Percentiles rank a stretch among this genome's conserved stretches.
These are phyloP conservation scores for Chlorella sp. DNA, from an alignment of 139 green algal species.

Conservation along the genomic window DNA sequence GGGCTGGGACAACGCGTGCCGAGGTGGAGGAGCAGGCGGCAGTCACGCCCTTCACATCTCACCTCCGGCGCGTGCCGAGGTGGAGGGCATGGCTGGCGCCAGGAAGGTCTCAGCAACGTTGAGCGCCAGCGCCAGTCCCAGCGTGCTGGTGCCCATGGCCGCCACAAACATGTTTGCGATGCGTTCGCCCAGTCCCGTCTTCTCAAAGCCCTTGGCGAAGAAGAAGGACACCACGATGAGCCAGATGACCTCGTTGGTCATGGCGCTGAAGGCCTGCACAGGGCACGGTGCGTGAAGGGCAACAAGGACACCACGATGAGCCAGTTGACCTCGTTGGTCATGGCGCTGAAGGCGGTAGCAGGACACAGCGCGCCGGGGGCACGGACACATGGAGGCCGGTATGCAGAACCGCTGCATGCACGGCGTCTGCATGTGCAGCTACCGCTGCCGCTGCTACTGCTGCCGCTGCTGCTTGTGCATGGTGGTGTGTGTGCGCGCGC, in stretches of 20 bases:
- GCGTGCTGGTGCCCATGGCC: conserved; percentile 79
- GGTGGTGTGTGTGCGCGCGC: too few species aligned
- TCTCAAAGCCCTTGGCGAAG: conserved; percentile 95
- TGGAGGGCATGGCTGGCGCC: conserved; percentile 93
- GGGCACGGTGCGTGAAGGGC: too few species aligned
- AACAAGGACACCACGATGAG: conserved; percentile 99
- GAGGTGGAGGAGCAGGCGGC: too few species aligned
- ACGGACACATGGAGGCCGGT: too few species aligned
- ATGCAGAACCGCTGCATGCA: too few species aligned
- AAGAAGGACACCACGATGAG: conserved; percentile 99
- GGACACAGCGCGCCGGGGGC: too few species aligned
- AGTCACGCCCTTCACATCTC: too few species aligned
- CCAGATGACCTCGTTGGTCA: conserved; percentile 98
- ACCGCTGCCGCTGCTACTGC: too few species aligned
- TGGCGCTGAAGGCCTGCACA: conserved; percentile 73
- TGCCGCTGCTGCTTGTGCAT: too few species aligned
- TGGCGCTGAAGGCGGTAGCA: conserved; percentile 73
- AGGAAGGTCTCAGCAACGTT: conserved; percentile 71
- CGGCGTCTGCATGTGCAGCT: too few species aligned
- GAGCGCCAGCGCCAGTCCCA: conserved; percentile 89
- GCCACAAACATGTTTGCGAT: conserved; percentile 86
- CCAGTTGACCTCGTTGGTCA: conserved; percentile 98
- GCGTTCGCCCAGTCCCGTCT: conserved; percentile 88
- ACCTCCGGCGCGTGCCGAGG: conserved; percentile 76
- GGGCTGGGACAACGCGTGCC: too few species aligned